Evolutionary conservation across 73 alveolate genomes (phyloP), one percentile per base, ranked within the genome.

Genomic region (Blepharisma japonicum): DNA sequence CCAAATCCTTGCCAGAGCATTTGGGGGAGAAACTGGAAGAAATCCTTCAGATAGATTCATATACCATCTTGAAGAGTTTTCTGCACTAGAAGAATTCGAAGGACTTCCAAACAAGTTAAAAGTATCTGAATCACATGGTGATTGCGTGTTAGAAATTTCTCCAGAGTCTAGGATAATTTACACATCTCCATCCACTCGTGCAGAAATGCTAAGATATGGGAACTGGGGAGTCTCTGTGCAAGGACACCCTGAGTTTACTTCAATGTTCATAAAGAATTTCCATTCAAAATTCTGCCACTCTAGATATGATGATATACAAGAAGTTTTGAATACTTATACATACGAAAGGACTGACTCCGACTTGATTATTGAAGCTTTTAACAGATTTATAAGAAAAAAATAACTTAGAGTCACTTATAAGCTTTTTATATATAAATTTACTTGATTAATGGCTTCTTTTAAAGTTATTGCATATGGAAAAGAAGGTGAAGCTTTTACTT

Each of bases 21-120:
- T 61, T 61, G 74, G 74, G 23, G 74, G 74, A 20, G 50, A 25
- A 20, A 61, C 47, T 4, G 38, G 74, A 2, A 61, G 74, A 61
- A 61, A 61, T 5, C 74, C 74, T 5, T 61, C 50, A 14, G 48
- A 25, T 20, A 9, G 5, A 20, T 61, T 14, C 23, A 39, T 61
- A 18, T 25, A 61, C 23, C 18, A 25, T 14, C 39, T 25, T 14
- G 74, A 61, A 61, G 74, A 18, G 14, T 14, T 61, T 5, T 8
- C n/a, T 8, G 74, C 49, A 9, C 2, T 53, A 14, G 23, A 61
- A 14, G 74, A 61, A 2, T 14, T 61, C 14, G 23, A 14, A 9
- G 67, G 67, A 4, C n/a, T 53, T 53, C n/a, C 27, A 53, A 53
- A 53, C 23, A 14, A 20, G 2, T 3, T 53, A 53, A 53, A 53